Evolutionary conservation across 2,329 filamentous ascomycete species (phyloP).

Genomic region (Phoma sp.): DNA sequence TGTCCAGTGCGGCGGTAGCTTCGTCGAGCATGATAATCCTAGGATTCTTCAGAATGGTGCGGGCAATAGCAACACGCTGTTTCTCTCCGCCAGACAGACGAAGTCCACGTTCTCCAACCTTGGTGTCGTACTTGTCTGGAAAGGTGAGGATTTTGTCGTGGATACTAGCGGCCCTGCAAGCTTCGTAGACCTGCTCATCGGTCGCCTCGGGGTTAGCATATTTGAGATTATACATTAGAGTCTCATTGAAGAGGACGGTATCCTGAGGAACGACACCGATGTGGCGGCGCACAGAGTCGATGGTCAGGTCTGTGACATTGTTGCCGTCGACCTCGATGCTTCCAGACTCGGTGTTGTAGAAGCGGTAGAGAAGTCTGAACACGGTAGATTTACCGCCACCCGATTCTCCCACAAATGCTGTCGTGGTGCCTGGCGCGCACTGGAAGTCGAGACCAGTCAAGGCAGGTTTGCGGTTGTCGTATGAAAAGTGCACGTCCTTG

Average conservation of each 20-base stretch:
- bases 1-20: slow-evolving; percentile 89
- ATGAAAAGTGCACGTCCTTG: slow-evolving; percentile 88
- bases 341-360: slow-evolving; percentile 86
- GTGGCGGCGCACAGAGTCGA: slow-evolving; percentile 87
- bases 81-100: slow-evolving; percentile 91
- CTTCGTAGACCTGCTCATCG: slow-evolving; percentile 81
- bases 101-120: slow-evolving; percentile 88
- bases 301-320: slow-evolving; percentile 85
- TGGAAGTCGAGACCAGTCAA: slow-evolving; percentile 84
- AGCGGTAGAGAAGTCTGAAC: slow-evolving; percentile 94
- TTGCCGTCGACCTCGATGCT: slow-evolving; percentile 84
- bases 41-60: slow-evolving; percentile 90
- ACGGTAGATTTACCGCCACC: slow-evolving; percentile 97
- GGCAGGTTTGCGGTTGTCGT: slow-evolving; percentile 85
- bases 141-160: slow-evolving; percentile 91
- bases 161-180: slow-evolving; percentile 86
- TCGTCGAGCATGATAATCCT: slow-evolving; percentile 93
- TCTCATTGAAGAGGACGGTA: slow-evolving; percentile 93
- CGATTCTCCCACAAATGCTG: slow-evolving; percentile 94
- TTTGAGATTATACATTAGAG: slow-evolving; percentile 91
- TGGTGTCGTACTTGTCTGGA: slow-evolving; percentile 86
- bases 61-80: slow-evolving; percentile 90
- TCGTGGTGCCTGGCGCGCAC: slow-evolving; percentile 88
- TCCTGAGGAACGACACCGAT: slow-evolving; percentile 98
- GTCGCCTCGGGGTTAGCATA: slow-evolving; percentile 85